Evolutionary conservation across 805 yeast species (phyloP), one percentile per base, ranked within the genome.

Genomic region (Jamesozyma rosinii): DNA sequence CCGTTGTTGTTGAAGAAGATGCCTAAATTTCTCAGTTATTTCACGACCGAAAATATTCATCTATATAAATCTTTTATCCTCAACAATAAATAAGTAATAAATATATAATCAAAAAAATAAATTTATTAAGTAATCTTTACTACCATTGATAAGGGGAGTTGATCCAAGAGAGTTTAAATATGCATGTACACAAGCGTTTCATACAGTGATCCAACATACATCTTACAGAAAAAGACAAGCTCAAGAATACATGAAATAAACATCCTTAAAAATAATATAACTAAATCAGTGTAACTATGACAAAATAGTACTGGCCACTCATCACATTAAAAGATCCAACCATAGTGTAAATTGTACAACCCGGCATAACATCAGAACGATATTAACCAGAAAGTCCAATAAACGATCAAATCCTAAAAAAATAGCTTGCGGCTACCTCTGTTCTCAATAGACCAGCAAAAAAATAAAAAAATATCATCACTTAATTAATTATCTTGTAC

Each of bases 1-100:
- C 99, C 74, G 83, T 78, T 73, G 97, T 88, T 69, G 89, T 92
- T 71, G 95, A 85, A 71, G 89, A 77, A 68, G 84, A 81, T 53
- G 71, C 69, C 63, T 65, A 50, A 44, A 43, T 24, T 24, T 24
- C 29, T 24, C 29, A 24, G 29, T 24, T 24, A 24, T 24, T 24
- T 24, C 6, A 24, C 29, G 29, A 24, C 6, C 29, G 29, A 24
- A 24, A 24, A 24, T 24, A 24, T 24, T 24, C 29, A 24, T 24
- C 29, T 24, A 24, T 24, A 24, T 24, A 24, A 24, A 11, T 24
- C 29, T 24, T 24, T 24, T 24, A 24, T 24, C 29, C 11, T 11
- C 11, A 24, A 11, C 29, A 24, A 24, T 11, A 24, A 24, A 24
- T 24, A 24, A 24, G 11, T 24, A 24, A 24, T 24, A 24, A 24